Base-by-base conservation (phyloP, 164 flowering plant genomes). In the Malania oleifera region DNA sequence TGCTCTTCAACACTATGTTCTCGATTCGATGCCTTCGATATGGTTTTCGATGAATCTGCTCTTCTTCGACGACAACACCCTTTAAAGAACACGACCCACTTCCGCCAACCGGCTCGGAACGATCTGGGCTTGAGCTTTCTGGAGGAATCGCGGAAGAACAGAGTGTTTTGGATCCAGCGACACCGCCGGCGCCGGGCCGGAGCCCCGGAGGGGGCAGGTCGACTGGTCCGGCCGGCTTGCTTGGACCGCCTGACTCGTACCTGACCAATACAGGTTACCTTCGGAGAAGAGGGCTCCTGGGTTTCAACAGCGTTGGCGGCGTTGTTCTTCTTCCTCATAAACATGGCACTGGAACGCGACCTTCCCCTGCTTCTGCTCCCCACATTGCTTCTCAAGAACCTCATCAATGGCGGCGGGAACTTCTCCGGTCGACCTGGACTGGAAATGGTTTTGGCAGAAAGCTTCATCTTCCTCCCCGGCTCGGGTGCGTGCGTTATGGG, bases 201-300 rank as follows among this genome's bases (percentile, higher is more conserved):
- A 37, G 55, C 18, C 43, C 26, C 27, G 43, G 28, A 13, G 10
- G 6, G 13, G n/a, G 27, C 22, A 46, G 15, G 19, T 27, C 18
- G 25, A 26, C 9, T 43, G 49, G 14, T 14, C 43, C 45, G 1
- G 47, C 26, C 15, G 8, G 54, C 22, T 31, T 67, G 54, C 37
- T 69, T 63, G 56, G 85, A 69, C 27, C 74, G 67, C 45, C 61
- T 59, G 48, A 74, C 80, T 1, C 84, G 72, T 25, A 82, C 86
- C 59, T 82, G 86, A 3, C 91, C 91, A 46, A 82, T 79, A 67
- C 88, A 85, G 7, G 86, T 85, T 59, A 85, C 91, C 47, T 85
- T 82, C 0, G 91, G 91, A 0, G 91, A 85, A 40, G 86, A 70
- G 0, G 91, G 91, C 47, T 85, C 91, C 24, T 73, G 91, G 0